Evolutionary conservation across 1,284 basidiomycete species (phyloP), one percentile per base, ranked within the genome.

Genomic region (Pisolithus thermaeus): DNA sequence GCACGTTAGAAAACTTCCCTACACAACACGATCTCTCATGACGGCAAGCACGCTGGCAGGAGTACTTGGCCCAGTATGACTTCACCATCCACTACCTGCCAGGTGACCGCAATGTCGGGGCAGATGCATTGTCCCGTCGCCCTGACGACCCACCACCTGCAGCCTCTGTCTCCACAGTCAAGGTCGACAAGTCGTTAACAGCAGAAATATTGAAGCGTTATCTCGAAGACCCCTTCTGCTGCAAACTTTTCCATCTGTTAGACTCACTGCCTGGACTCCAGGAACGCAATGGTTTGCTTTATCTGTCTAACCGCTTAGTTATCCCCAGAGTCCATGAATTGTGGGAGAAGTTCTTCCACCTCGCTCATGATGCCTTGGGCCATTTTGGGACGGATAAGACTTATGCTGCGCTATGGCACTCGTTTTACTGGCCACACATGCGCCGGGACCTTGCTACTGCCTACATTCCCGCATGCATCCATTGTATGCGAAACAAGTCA

Each of bases 1-100:
- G 57, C 0, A 74, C 70, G 0, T 59, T 78, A 0, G 61, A 73
- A 27, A 61, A 69, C 47, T 70, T 77, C 41, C 2, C 58, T 1
- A 56, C 54, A 0, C 73, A 78, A 45, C 47, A 56, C 3, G 61
- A 73, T 12, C 57, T 77, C 0, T 72, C 70, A 0, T 43, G 58
- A 0, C 50, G 63, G 0, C 74, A 77, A 52, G 58, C 60, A 0
- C 58, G 62, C 0, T 77, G 74, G 73, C 58, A 64, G 51, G 69
- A 75, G 48, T 59, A 61, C 12, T 32, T 77, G 2, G 45, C 58
- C 0, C 64, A 75, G 22, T 76, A 64, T 35, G 65, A 71, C 37
- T 65, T 61, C 32, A 50, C 61, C 0, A 68, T 74, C 25, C 44
- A 53, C 0, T 74, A 76, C 49, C 53, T 75, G 4, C 49, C 50